Evolutionary conservation across 495 filamentous ascomycete species (phyloP), one percentile per base, ranked within the genome.

Genomic region (Penicillium verhagenii): DNA sequence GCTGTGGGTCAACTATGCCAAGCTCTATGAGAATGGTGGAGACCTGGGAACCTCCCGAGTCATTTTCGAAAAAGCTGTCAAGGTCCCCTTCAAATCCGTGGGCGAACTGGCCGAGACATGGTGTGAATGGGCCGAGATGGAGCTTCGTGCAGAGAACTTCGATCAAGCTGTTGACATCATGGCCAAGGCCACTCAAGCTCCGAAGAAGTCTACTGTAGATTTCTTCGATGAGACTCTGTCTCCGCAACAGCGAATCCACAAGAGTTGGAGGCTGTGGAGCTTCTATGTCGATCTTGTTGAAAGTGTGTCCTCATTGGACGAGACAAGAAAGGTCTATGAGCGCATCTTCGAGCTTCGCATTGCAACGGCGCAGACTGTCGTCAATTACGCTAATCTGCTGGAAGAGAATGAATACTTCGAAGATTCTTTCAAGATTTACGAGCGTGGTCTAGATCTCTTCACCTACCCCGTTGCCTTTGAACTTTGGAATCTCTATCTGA

Each of bases 261-360:
- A 97, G 79, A 95, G 91, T 67, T 99, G 95, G 95, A 99, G 97
- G 70, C 73, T 99, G 13, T 99, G 94, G 94, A 94, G 90, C 77
- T 99, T 97, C 80, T 99, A 99, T 63, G 92, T 99, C 35, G 94
- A 99, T 71, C 82, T 99, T 0, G 93, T 99, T 10, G 94, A 99
- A 68, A 94, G 90, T 72, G 92, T 96, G 16, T 85, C 87, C 53
- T 91, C 89, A 0, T 73, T 97, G 3, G 93, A 97, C 9, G 93
- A 97, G 72, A 97, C 94, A 10, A 87, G 84, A 66, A 92, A 89
- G 67, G 84, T 97, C 14, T 99, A 99, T 71, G 94, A 97, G 59
- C 80, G 95, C 46, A 97, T 97, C 62, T 99, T 99, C 69, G 95
- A 99, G 70, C 86, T 99, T 35, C 89, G 94, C 37, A 97, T 99